Evolutionary conservation across 257 asterid genomes (phyloP).

Genomic region (Sherardia arvensis): DNA sequence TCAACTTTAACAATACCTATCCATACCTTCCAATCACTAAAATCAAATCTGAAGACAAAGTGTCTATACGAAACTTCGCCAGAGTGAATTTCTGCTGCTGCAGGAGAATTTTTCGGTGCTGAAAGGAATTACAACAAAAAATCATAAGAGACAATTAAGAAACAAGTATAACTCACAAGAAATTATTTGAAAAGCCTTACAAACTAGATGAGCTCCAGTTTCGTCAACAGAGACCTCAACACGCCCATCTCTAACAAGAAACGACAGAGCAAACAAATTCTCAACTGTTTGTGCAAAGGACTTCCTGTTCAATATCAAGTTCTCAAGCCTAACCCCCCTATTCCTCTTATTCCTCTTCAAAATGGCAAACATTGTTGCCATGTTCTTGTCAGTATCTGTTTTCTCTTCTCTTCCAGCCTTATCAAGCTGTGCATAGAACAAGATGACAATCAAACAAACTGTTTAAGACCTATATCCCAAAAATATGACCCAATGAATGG

Average conservation of each 20-base stretch:
- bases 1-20: not conserved
- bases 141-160: constrained; percentile 1
- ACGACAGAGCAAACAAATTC: constrained; percentile 85
- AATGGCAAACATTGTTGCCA: constrained; percentile 76
- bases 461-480: not conserved
- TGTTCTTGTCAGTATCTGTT: constrained; percentile 85
- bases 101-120: constrained; percentile 91
- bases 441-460: not conserved
- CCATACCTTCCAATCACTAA: constrained; percentile 81
- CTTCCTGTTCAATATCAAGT: constrained; percentile 52
- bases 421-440: constrained; percentile 40
- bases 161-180: not conserved
- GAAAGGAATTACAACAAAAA: constrained; percentile 12
- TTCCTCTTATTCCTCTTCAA: constrained; percentile 53
- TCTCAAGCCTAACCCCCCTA: constrained; percentile 57
- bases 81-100: constrained; percentile 53
- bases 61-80: constrained; percentile 64
- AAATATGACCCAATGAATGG: not conserved
- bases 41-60: constrained; percentile 78
- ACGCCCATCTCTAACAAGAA: constrained; percentile 85
- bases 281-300: constrained; percentile 94
- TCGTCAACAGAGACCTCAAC: constrained; percentile 58
- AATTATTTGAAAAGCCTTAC: constrained; percentile 32
- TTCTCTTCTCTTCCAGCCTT: constrained; percentile 37
- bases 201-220: constrained; percentile 52